A percentile compares a stretch with the other conserved stretches of the same genome.
These are phyloP conservation scores for Pseudogymnoascus sp. DNA, from an alignment of 2,329 filamentous ascomycete species.

Conservation along the genomic window DNA sequence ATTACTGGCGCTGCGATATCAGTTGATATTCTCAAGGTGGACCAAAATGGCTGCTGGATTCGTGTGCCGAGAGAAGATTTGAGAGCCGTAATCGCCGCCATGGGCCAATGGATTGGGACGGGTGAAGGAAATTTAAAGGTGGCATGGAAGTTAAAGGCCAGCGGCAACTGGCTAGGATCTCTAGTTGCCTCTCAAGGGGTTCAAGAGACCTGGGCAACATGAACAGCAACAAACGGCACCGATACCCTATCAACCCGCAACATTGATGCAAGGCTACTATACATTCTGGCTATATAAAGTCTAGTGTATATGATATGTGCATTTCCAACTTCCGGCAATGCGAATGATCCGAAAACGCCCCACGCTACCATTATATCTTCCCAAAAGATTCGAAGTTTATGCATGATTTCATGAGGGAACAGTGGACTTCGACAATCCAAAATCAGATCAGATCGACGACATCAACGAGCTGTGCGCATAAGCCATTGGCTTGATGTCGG, in stretches of 20 bases:
- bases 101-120: conserved; percentile 57
- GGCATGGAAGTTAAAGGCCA: conserved; percentile 46
- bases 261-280: conserved; percentile 4
- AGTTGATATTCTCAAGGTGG: conserved; percentile 61
- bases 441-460: conserved; percentile 59
- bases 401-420: conserved; percentile 8
- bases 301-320: conserved; percentile 7
- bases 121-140: conserved; percentile 28
- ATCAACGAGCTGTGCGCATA: conserved; percentile 80
- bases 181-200: conserved; percentile 40
- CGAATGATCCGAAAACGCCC: conserved; percentile 8
- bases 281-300: conserved; percentile 9
- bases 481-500: conserved; percentile 90
- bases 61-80: conserved; percentile 57
- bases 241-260: not conserved
- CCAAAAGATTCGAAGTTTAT: conserved; percentile 5
- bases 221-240: not conserved
- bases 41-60: conserved; percentile 53
- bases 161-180: conserved; percentile 57
- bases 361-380: conserved; percentile 8
- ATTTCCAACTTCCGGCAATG: conserved; percentile 6
- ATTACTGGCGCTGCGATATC: conserved; percentile 58
- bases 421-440: not conserved
- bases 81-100: conserved; percentile 52
- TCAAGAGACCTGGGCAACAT: not conserved